Conservation (phyloP, 495 filamentous ascomycete genomes). For the Tuber borchii region DNA sequence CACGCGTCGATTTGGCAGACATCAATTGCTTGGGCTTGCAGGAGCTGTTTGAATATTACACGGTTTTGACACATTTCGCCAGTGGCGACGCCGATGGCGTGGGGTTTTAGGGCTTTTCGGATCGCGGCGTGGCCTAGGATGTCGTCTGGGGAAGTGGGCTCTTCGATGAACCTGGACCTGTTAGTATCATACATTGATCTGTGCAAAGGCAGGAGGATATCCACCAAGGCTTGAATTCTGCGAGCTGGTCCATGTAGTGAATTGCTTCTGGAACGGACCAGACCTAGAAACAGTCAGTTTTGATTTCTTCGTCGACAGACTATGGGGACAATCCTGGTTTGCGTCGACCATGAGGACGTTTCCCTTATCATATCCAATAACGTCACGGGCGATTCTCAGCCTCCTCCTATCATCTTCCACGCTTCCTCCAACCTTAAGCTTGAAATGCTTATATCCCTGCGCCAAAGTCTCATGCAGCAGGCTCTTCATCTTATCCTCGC, state of each 20-base stretch:
- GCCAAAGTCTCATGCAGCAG: conserved; percentile 64
- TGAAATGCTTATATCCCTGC: conserved; percentile 80
- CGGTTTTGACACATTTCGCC: conserved; percentile 97
- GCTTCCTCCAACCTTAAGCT: conserved; percentile 76
- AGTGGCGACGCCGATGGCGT: conserved; percentile 79
- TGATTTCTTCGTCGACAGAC: conserved; percentile 16
- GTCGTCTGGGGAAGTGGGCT: conserved; percentile 91
- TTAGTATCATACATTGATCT: neutral
- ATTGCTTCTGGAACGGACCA: conserved; percentile 92
- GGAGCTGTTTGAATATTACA: conserved; percentile 87
- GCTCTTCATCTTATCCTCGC: conserved; percentile 70
- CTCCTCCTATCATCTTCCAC: conserved; percentile 64
- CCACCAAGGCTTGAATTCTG: conserved; percentile 75
- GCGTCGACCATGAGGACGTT: conserved; percentile 93
- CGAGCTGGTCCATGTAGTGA: conserved; percentile 73
- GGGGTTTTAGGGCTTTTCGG: conserved; percentile 64
- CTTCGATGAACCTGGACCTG: conserved; percentile 66
- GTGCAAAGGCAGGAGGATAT: neutral
- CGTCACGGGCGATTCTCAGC: conserved; percentile 66
- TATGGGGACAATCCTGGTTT: conserved; percentile 54
- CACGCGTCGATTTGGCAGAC: conserved; percentile 90
- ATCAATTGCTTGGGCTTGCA: conserved; percentile 71
- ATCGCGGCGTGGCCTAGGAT: conserved; percentile 82
- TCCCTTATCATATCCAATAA: conserved; percentile 78
- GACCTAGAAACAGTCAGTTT: conserved; percentile 46